Conservation (phyloP, 208 protist genomes). For the Trypanosomatidae sp. region DNA sequence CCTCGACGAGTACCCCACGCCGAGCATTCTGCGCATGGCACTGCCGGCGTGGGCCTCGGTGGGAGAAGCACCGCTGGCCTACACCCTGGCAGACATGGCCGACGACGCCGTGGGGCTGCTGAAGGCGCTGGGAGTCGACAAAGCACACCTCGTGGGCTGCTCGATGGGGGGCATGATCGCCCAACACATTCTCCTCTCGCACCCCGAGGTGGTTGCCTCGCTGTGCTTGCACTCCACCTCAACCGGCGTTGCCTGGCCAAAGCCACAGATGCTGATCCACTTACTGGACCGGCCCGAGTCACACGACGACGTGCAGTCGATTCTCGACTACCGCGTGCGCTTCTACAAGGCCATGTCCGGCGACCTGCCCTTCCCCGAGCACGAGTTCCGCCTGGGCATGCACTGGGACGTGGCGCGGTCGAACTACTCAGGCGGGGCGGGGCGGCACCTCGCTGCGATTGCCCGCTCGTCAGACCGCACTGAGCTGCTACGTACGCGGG, state of each 20-base stretch:
- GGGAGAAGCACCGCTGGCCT: slow-evolving; percentile 53
- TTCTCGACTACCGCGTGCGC: slow-evolving; percentile 62
- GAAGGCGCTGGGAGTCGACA: slow-evolving; percentile 34
- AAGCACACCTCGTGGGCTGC: slow-evolving; percentile 70
- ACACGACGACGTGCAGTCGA: slow-evolving; percentile 32
- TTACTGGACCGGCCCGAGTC: slow-evolving; percentile 48
- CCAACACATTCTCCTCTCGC: too few relatives aligned
- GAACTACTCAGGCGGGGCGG: slow-evolving; percentile 20
- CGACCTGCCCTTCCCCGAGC: slow-evolving; percentile 32
- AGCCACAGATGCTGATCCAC: slow-evolving; percentile 56
- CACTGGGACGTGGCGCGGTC: slow-evolving; percentile 29
- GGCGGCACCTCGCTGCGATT: slow-evolving; percentile 44
- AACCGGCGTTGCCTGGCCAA: slow-evolving; percentile 47
- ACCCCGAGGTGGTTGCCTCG: slow-evolving; percentile 46
- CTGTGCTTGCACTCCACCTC: slow-evolving; percentile 80
- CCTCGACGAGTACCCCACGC: slow-evolving; percentile 44
- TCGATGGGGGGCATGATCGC: slow-evolving; percentile 86
- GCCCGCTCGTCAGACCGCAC: slow-evolving; percentile 28
- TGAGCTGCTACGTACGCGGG: too few relatives aligned
- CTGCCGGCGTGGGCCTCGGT: slow-evolving; percentile 44
- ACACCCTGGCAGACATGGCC: slow-evolving; percentile 76
- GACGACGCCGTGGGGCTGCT: slow-evolving; percentile 61
- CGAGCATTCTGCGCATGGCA: slow-evolving; percentile 42
- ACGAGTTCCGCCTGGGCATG: slow-evolving; percentile 42
- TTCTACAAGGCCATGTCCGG: slow-evolving; percentile 34